Conservation (phyloP, 1,284 basidiomycete species). For the Thelephora terrestris region DNA sequence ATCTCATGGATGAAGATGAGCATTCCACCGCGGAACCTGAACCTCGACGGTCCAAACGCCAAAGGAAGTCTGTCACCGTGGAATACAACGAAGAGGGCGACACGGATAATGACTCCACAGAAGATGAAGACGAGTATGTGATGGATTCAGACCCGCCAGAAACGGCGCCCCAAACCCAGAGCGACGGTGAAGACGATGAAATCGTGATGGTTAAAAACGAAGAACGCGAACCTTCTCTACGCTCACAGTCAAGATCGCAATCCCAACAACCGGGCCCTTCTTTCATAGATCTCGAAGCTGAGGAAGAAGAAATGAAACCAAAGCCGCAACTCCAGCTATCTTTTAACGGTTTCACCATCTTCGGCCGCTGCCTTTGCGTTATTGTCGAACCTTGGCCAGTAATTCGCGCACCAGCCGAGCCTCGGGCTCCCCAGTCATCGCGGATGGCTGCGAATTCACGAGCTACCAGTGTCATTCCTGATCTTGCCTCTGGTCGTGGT, state of each 20-base stretch:
- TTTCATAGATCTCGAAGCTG: constrained; percentile 26
- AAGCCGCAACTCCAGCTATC: constrained; percentile 56
- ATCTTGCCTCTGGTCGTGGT: constrained; percentile 16
- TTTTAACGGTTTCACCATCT: constrained; percentile 59
- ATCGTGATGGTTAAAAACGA: constrained; percentile 12
- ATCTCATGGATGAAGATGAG: constrained; percentile 14
- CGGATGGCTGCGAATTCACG: constrained; percentile 7
- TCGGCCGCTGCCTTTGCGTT: constrained; percentile 61
- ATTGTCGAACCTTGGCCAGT: constrained; percentile 71
- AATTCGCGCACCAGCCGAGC: constrained; percentile 28
- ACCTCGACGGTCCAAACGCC: constrained; percentile 19
- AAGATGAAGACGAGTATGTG: constrained; percentile 13
- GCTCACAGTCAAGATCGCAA: neutral
- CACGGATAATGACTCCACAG: constrained; percentile 15
- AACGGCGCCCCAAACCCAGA: constrained; percentile 16
- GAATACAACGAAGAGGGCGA: constrained; percentile 16
- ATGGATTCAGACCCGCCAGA: constrained; percentile 5
- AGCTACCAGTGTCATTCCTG: constrained; percentile 26
- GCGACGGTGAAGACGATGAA: constrained; percentile 8
- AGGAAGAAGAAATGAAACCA: constrained; percentile 57
- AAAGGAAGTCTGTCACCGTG: constrained; percentile 14
- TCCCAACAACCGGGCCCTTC: neutral
- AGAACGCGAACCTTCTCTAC: constrained; percentile 12
- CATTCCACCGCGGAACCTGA: constrained; percentile 4
- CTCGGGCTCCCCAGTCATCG: constrained; percentile 10